Percentiles rank a stretch among this genome's conserved stretches.
These are phyloP conservation scores for Hydrangea macrophylla DNA, from an alignment of 148 eudicot species.

Conservation along the genomic window DNA sequence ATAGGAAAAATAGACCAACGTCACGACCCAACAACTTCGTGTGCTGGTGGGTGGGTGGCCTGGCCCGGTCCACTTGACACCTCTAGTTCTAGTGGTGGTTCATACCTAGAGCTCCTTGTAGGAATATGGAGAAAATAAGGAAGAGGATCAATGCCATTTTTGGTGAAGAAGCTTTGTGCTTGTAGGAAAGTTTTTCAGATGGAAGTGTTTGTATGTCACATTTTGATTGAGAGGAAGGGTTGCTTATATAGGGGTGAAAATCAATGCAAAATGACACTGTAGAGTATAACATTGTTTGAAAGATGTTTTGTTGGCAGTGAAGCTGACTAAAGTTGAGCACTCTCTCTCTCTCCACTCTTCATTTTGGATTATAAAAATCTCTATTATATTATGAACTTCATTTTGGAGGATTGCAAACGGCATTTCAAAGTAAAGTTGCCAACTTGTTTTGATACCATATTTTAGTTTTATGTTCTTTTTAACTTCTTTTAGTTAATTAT, in stretches of 20 bases:
- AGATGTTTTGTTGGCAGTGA: conserved; percentile 8
- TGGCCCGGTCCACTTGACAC: no score
- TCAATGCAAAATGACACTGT: conserved; percentile 6
- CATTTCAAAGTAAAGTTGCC: no score
- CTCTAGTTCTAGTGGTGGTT: neutral
- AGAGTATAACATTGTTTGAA: neutral
- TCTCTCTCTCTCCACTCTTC: neutral
- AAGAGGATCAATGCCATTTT: conserved; percentile 29
- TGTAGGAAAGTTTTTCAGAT: no score
- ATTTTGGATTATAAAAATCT: neutral
- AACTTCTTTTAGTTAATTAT: no score
- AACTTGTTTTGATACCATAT: no score
- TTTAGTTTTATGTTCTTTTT: no score
- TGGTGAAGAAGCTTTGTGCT: neutral
- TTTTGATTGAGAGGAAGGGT: no score
- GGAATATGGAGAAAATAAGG: conserved; percentile 30
- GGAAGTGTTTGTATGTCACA: neutral
- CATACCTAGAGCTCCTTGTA: conserved; percentile 39
- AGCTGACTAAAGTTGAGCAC: neutral
- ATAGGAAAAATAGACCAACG: no score
- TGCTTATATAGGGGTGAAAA: conserved; percentile 2
- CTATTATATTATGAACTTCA: neutral
- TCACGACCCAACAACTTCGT: no score
- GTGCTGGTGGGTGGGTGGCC: no score
- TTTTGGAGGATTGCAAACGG: neutral